Percentiles rank a stretch among this genome's conserved stretches.
These are phyloP conservation scores for Liriodendron chinense DNA, from an alignment of 164 flowering plant species.

Conservation along the genomic window DNA sequence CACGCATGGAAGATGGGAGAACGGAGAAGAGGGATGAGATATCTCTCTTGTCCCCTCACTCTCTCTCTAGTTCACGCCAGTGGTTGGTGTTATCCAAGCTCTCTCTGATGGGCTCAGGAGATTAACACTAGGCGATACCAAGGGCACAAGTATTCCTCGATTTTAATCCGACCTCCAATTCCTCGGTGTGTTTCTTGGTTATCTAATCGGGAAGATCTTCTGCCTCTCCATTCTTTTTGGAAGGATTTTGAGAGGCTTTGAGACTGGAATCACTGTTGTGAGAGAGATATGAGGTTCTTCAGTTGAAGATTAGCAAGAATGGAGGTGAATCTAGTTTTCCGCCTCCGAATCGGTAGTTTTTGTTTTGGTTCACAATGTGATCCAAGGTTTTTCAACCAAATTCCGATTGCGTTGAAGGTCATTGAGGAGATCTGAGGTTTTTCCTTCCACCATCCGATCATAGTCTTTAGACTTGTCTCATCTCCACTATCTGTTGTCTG, in stretches of 20 bases:
- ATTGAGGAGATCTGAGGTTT: neutral
- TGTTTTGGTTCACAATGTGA: neutral
- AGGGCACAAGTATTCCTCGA: neutral
- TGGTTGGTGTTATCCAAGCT: too few relatives aligned
- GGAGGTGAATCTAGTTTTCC: too few relatives aligned
- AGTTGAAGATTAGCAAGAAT: neutral
- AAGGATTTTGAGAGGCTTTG: neutral
- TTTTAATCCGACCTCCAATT: neutral
- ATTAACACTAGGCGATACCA: neutral
- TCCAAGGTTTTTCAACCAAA: neutral
- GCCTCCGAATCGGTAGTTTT: neutral
- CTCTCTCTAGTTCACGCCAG: too few relatives aligned
- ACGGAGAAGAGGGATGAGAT: too few relatives aligned
- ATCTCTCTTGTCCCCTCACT: too few relatives aligned
- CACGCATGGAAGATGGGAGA: too few relatives aligned
- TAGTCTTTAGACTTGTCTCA: too few relatives aligned
- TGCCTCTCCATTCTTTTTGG: neutral
- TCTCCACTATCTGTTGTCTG: too few relatives aligned
- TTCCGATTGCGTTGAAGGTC: neutral
- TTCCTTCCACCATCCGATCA: neutral
- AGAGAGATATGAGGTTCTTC: neutral
- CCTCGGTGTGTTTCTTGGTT: neutral
- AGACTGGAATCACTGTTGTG: neutral
- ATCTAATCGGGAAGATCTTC: neutral
- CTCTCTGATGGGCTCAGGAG: too few relatives aligned